Evolutionary conservation across 441 rosid genomes (phyloP).

Genomic region (Melastoma candidum): DNA sequence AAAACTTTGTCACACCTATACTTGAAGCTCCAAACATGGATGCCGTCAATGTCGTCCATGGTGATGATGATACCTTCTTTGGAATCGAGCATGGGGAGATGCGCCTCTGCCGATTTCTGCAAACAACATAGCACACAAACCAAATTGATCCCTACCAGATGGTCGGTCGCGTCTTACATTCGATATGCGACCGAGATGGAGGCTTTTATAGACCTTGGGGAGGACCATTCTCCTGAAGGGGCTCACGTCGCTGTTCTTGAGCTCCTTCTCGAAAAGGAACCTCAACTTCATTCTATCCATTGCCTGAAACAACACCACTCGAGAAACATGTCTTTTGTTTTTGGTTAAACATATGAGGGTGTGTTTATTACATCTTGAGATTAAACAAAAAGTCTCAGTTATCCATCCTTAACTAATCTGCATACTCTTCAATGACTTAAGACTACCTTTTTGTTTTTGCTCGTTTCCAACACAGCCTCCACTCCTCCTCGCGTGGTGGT

Average conservation of each 20-base stretch:
- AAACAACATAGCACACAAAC: too few relatives aligned
- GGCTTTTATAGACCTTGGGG: slow-evolving; percentile 55
- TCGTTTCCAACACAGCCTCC: too few relatives aligned
- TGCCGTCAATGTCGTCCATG: slow-evolving; percentile 81
- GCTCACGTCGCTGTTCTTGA: slow-evolving; percentile 95
- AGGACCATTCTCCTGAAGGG: slow-evolving; percentile 85
- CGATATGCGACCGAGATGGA: not conserved
- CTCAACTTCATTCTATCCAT: slow-evolving; percentile 55
- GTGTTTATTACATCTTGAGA: too few relatives aligned
- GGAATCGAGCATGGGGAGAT: slow-evolving; percentile 66
- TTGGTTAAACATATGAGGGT: too few relatives aligned
- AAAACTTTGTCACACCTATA: slow-evolving; percentile 43
- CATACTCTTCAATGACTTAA: too few relatives aligned
- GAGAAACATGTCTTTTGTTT: too few relatives aligned
- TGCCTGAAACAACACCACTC: slow-evolving; percentile 23
- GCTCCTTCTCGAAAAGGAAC: slow-evolving; percentile 87
- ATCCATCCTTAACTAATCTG: too few relatives aligned
- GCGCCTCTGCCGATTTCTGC: slow-evolving; percentile 89
- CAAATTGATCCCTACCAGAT: too few relatives aligned
- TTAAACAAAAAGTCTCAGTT: too few relatives aligned
- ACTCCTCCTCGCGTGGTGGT: too few relatives aligned
- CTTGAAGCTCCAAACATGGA: slow-evolving; percentile 82
- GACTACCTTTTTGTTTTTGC: too few relatives aligned
- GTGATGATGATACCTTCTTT: slow-evolving; percentile 73
- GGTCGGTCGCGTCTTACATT: too few relatives aligned